These are phyloP conservation scores for Pestalotiopsis sp. DNA, from an alignment of 2,329 filamentous ascomycete genomes.

Conservation along the genomic window DNA sequence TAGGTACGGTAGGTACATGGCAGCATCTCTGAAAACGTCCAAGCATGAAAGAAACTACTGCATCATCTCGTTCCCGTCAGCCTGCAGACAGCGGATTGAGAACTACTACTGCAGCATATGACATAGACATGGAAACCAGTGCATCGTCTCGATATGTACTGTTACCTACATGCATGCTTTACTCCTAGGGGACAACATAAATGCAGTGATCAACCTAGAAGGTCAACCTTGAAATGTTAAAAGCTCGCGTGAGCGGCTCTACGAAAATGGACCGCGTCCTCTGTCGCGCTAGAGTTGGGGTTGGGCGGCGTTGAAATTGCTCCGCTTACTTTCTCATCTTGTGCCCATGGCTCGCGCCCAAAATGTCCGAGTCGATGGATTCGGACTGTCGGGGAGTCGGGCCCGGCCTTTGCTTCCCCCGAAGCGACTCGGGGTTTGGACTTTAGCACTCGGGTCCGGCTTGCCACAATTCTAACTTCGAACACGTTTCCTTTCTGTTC, in stretches of 20 bases:
- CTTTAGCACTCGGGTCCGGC: not conserved
- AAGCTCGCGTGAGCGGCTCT: not conserved
- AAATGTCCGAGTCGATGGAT: not conserved
- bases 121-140: too few species aligned
- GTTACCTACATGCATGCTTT: too few species aligned
- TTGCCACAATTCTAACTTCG: not conserved
- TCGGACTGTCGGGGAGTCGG: not conserved
- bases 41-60: too few species aligned
- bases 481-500: not conserved
- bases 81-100: not conserved
- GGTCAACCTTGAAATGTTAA: not conserved
- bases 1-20: not conserved
- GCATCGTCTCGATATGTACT: too few species aligned
- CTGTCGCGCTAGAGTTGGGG: not conserved
- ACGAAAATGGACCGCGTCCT: conserved; percentile 8
- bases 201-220: not conserved
- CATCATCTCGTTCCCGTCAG: not conserved
- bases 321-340: conserved; percentile 1
- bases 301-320: conserved; percentile 15
- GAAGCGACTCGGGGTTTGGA: conserved; percentile 5
- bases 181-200: not conserved
- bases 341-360: not conserved
- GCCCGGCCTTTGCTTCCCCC: not conserved
- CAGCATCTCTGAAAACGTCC: too few species aligned
- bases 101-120: not conserved